Base-by-base conservation (phyloP, 2,329 filamentous ascomycete species). In the Hirsutella thompsonii region DNA sequence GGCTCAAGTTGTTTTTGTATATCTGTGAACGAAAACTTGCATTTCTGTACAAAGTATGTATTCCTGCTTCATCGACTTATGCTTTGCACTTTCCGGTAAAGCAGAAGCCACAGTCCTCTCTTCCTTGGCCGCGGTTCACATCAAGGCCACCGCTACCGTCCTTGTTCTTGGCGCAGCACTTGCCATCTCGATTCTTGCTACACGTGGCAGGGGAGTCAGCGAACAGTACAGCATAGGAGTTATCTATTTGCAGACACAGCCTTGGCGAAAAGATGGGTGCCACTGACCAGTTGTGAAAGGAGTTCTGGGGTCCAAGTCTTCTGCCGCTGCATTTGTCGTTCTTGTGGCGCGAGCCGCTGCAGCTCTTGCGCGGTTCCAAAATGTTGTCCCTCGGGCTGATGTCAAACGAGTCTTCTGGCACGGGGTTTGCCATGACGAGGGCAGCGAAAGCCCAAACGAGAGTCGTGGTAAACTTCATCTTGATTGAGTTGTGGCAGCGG, bases 71-170 rank as follows among this genome's bases (percentile, higher is more conserved):
- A n/a, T n/a, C n/a, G n/a, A n/a, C 8, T 34, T 16, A 36, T 13
- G 16, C 34, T 16, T 38, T 8, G 37, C 37, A 42, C 14, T 34
- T 38, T 11, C 40, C 40, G 11, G 36, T 20, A 11, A 28, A 42
- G 36, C 40, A 42, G 18, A 20, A 42, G 9, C 40, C 40, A 30
- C 40, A 42, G 21, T 42, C 40, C n/a, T 38, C 40, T 9, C 40
- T 14, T 9, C 36, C 40, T 3, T 16, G 28, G 18, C 40, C 40
- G 6, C 10, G 21, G n/a, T 8, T 32, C n/a, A 18, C 36, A n/a
- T 42, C 40, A 10, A 42, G 3, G 14, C 29, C 40, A 10, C 36
- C 40, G 10, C 13, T 28, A 5, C 40, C 40, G 28, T 42, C 40
- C 29, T 26, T 34, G 20, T 38, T 42, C 20, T 35, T 38, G 10